These are phyloP conservation scores for Colletotrichum kahawae DNA, from an alignment of 2,329 filamentous ascomycete genomes.

Conservation along the genomic window DNA sequence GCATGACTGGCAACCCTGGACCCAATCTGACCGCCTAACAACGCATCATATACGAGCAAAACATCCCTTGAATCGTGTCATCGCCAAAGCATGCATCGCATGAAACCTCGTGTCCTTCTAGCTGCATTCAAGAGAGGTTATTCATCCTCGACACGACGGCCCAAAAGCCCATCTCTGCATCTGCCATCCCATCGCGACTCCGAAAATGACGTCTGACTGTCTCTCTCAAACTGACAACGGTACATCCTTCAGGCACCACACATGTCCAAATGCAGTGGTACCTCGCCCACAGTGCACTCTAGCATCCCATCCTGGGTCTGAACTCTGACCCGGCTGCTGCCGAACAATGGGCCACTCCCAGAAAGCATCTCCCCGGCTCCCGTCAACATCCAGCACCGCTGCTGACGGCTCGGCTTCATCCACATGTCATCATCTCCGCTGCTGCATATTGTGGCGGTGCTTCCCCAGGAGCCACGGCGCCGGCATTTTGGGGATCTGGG, in stretches of 20 bases:
- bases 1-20: neutral
- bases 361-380: neutral
- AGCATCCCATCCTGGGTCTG: neutral
- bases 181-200: slow-evolving; percentile 13
- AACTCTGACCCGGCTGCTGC: slow-evolving; percentile 5
- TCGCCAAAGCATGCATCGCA: neutral
- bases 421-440: neutral
- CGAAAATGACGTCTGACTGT: neutral
- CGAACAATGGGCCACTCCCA: neutral
- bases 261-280: neutral
- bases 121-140: neutral
- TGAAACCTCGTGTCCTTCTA: neutral
- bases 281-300: neutral
- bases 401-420: neutral
- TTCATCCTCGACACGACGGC: neutral
- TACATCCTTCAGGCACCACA: neutral
- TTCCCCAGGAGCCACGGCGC: neutral
- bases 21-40: neutral
- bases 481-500: neutral
- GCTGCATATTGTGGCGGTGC: slow-evolving; percentile 1
- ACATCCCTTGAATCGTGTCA: neutral
- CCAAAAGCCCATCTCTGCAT: neutral
- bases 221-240: neutral
- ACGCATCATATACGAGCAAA: neutral
- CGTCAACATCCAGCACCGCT: neutral